A percentile compares a stretch with the other conserved stretches of the same genome.
Evolutionary conservation across 2,329 filamentous ascomycete genomes (phyloP).

Genomic region (Fusarium haematococcum): DNA sequence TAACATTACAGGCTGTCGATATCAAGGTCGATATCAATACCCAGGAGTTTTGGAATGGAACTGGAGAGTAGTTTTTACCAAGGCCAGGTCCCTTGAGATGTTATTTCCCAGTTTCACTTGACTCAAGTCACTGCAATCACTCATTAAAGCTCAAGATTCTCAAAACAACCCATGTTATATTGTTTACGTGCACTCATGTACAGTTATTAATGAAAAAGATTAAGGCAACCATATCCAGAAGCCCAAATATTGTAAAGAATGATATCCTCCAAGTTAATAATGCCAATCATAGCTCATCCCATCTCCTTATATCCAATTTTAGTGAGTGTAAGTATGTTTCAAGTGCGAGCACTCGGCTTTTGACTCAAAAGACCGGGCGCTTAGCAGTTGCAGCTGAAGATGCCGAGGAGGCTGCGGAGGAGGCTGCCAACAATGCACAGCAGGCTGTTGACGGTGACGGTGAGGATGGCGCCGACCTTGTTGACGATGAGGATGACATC

Average conservation of each 20-base stretch:
- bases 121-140: not conserved
- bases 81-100: not conserved
- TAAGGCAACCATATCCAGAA: not conserved
- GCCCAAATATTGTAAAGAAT: not conserved
- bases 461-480: constrained; percentile 42
- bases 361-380: not conserved
- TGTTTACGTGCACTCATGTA: constrained; percentile 10
- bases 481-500: constrained; percentile 46
- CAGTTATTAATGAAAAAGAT: constrained; percentile 17
- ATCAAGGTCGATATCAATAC: not conserved
- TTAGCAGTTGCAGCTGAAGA: constrained; percentile 52
- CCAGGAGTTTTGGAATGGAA: constrained; percentile 15
- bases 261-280: constrained; percentile 22
- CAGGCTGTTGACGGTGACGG: constrained; percentile 45
- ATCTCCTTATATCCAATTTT: constrained; percentile 7
- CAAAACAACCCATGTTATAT: not conserved
- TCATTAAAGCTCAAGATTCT: not conserved
- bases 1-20: not conserved
- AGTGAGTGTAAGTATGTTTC: constrained; percentile 14
- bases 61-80: not conserved
- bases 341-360: not conserved
- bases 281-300: constrained; percentile 16
- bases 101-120: not conserved
- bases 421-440: constrained; percentile 50
- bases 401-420: constrained; percentile 44